Evolutionary conservation across 345 rosid genomes (phyloP).

Genomic region (Populus davidiana): DNA sequence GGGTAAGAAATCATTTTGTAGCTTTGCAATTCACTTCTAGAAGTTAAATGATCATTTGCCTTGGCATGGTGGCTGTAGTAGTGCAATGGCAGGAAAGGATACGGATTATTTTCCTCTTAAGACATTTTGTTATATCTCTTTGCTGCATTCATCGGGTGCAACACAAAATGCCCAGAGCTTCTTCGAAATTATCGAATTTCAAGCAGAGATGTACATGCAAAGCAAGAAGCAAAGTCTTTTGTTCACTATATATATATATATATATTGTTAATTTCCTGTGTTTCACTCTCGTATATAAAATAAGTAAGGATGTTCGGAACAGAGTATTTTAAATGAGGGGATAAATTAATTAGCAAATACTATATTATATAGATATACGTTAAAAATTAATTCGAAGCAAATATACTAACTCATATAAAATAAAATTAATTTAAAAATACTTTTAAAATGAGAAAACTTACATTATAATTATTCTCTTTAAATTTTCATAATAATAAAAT

Average conservation of each 20-base stretch:
- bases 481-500: no score
- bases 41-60: background rate
- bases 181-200: background rate
- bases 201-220: background rate
- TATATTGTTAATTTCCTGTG: background rate
- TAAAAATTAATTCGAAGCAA: no score
- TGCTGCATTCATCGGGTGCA: background rate
- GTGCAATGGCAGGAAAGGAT: background rate
- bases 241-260: background rate
- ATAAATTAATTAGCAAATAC: no score
- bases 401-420: no score
- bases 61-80: background rate
- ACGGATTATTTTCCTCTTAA: background rate
- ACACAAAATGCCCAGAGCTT: background rate
- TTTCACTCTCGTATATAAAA: background rate
- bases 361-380: no score
- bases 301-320: background rate
- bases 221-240: background rate
- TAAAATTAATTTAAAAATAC: no score
- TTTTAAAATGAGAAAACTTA: no score
- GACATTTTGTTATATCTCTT: no score
- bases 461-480: no score
- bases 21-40: background rate
- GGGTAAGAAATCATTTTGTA: background rate
- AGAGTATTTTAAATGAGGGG: no score